Evolutionary conservation across 202 grass and related monocot genomes (phyloP).

Genomic region (Dendrocalamus latiflorus): DNA sequence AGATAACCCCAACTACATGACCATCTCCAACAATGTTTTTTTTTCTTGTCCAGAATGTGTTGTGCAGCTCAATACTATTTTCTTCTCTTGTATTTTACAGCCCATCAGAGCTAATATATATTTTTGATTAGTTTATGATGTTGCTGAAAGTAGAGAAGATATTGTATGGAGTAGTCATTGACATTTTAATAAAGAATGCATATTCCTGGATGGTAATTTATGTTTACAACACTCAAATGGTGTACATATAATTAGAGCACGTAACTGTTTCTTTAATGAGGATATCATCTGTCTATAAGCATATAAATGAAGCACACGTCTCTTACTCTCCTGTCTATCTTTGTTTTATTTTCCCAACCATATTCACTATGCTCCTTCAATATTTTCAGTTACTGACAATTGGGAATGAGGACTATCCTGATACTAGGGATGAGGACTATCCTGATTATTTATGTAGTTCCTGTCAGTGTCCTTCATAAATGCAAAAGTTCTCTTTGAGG

Average conservation of each 20-base stretch:
- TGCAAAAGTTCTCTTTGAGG: neutral
- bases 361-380: neutral
- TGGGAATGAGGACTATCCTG: neutral
- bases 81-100: neutral
- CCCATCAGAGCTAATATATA: slow-evolving; percentile 6
- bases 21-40: slow-evolving; percentile 6
- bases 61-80: neutral
- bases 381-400: neutral
- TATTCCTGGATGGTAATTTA: neutral
- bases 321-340: neutral
- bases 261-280: neutral
- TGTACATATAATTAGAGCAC: neutral
- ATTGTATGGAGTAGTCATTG: neutral
- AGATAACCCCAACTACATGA: neutral
- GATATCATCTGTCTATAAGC: neutral
- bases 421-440: neutral
- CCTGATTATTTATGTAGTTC: slow-evolving; percentile 2
- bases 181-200: neutral
- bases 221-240: neutral
- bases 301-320: neutral
- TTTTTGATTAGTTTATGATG: slow-evolving; percentile 1
- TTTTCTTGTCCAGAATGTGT: slow-evolving; percentile 1
- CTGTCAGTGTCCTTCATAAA: neutral
- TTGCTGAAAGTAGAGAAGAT: slow-evolving; percentile 25
- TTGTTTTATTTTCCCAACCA: neutral